Evolutionary conservation across 2,329 filamentous ascomycete genomes (phyloP).

Genomic region (Torrubiella hemipterigena): DNA sequence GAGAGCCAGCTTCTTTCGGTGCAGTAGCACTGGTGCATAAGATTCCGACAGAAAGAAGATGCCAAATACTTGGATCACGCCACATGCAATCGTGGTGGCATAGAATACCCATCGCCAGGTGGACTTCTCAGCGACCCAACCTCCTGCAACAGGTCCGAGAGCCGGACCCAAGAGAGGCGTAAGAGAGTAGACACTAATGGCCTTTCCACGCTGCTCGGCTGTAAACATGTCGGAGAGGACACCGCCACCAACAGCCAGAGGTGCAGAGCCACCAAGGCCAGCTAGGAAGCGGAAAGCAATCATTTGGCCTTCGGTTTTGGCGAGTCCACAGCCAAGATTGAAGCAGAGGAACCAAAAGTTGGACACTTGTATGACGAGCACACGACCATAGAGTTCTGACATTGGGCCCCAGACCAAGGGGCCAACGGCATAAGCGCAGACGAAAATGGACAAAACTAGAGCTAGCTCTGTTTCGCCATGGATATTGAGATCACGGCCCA

Average conservation of each 20-base stretch:
- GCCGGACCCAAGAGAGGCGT: slow-evolving; percentile 46
- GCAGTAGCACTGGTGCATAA: slow-evolving; percentile 48
- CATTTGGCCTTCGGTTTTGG: slow-evolving; percentile 48
- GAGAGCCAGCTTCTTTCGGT: slow-evolving; percentile 44
- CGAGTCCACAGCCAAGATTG: slow-evolving; percentile 47
- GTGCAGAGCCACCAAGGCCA: slow-evolving; percentile 47
- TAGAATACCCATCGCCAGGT: slow-evolving; percentile 68
- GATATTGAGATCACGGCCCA: slow-evolving; percentile 43
- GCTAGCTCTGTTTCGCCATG: slow-evolving; percentile 27
- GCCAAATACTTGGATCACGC: slow-evolving; percentile 44
- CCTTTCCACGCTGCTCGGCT: slow-evolving; percentile 45
- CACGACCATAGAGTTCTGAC: slow-evolving; percentile 46
- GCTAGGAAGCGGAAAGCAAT: slow-evolving; percentile 49
- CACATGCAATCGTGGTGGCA: slow-evolving; percentile 50
- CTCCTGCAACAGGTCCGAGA: slow-evolving; percentile 33
- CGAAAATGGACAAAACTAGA: slow-evolving; percentile 29
- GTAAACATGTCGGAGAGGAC: slow-evolving; percentile 51
- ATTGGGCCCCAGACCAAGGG: slow-evolving; percentile 51
- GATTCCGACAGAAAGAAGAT: slow-evolving; percentile 50
- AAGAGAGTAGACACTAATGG: slow-evolving; percentile 52
- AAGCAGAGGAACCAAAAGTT: slow-evolving; percentile 46
- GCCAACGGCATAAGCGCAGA: slow-evolving; percentile 39
- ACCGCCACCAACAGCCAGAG: slow-evolving; percentile 55
- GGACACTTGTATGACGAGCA: slow-evolving; percentile 33
- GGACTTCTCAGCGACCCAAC: slow-evolving; percentile 30